Evolutionary conservation across 225 moss, liverwort and hornwort genomes (phyloP).

Genomic region (Neckera pumila): DNA sequence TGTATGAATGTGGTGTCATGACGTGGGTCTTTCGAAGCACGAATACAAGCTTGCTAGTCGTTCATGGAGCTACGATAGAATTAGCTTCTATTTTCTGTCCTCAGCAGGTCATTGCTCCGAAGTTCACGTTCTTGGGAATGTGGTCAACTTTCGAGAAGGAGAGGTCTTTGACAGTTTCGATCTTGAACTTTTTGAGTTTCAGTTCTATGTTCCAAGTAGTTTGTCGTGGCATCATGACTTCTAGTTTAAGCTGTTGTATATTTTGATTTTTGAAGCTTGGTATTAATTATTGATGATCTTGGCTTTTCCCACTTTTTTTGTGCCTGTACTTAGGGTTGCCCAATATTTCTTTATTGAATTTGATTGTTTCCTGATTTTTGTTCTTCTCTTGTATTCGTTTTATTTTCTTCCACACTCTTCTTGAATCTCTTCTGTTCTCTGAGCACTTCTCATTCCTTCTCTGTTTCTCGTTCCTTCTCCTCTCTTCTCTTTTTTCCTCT

Average conservation of each 20-base stretch:
- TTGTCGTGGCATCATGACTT: not conserved
- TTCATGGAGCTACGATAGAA: not conserved
- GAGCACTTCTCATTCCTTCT: no score
- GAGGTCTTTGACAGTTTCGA: not conserved
- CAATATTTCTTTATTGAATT: not conserved
- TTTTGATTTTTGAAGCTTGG: not conserved
- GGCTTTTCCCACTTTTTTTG: accelerated
- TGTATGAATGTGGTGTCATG: not conserved
- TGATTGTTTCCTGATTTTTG: no score
- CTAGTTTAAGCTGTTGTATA: not conserved
- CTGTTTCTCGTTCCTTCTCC: no score
- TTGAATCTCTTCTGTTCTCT: no score
- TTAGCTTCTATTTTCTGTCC: not conserved
- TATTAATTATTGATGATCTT: not conserved
- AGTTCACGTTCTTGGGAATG: not conserved
- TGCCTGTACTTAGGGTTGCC: not conserved
- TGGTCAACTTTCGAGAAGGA: not conserved
- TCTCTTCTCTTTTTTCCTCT: no score
- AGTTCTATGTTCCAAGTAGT: no score
- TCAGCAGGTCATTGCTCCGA: not conserved
- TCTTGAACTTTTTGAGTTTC: not conserved
- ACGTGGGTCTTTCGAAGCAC: not conserved
- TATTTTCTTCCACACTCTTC: no score
- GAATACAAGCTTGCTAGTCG: not conserved
- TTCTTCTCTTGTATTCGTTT: no score